Base-by-base conservation (phyloP, 805 yeast species). In the Cyberlindnera petersonii region DNA sequence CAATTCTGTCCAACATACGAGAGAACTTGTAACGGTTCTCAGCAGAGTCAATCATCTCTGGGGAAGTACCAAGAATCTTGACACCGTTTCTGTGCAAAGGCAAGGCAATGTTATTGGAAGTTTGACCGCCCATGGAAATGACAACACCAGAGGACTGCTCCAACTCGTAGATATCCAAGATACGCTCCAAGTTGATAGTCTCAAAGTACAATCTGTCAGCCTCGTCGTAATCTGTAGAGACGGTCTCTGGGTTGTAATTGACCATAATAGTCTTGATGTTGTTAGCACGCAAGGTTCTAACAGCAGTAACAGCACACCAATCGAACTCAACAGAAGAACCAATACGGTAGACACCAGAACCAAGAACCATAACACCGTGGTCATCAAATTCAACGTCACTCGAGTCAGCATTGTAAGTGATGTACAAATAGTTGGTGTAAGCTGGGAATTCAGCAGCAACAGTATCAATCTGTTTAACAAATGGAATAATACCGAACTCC, bases 401-500 rank as follows among this genome's bases (percentile, higher is more conserved):
- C 42, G 39, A 35, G 26, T 35, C 39, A 30, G 97, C 98, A 58
- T 89, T 91, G 69, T 91, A 91, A 33, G 98, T 91, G 37, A 96
- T 86, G 77, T 91, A 91, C 53, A 91, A 72, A 66, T 91, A 91
- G 72, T 91, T 91, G 42, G 98, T 91, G 56, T 82, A 75, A 37
- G 98, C 98, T 34, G 98, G 98, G 80, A 91, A 91, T 66, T 91
- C 98, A 41, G 98, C 98, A 48, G 98, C 98, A 49, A 91, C 74
- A 29, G 98, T 91, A 61, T 91, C 98, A 58, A 91, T 91, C 68
- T 88, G 86, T 75, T 91, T 93, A 54, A 91, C 98, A 59, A 87
- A 88, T 56, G 98, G 98, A 42, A 78, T 68, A 54, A 91, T 82
- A 40, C 86, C 89, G 52, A 73, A 80, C 27, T 77, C 69, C 61